Evolutionary conservation across 139 green algal species (phyloP).

Genomic region (Bryopsis sp.): DNA sequence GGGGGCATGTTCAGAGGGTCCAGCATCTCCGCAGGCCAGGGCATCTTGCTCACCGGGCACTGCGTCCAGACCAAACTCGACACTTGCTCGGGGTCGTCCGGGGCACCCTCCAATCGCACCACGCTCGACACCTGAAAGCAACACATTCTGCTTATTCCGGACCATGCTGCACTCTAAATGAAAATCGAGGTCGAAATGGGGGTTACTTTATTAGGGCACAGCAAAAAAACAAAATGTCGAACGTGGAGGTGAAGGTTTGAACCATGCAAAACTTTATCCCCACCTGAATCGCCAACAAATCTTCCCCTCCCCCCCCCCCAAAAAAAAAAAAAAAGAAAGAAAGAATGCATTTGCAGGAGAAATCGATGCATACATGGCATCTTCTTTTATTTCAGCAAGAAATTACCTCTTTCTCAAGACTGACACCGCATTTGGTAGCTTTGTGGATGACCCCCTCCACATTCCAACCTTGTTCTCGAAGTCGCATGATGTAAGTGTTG

Average conservation of each 20-base stretch:
- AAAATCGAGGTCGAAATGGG: no score
- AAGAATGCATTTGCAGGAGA: no score
- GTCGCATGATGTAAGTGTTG: slow-evolving; percentile 54
- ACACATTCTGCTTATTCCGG: no score
- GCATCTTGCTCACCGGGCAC: slow-evolving; percentile 22
- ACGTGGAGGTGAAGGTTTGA: no score
- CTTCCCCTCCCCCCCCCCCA: no score
- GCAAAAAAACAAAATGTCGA: no score
- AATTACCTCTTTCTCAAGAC: not conserved
- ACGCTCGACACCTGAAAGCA: slow-evolving; percentile 5
- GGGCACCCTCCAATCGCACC: slow-evolving; percentile 2
- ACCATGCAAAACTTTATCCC: no score
- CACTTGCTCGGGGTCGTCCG: slow-evolving; percentile 33
- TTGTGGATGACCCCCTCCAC: slow-evolving; percentile 38
- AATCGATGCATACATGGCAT: no score
- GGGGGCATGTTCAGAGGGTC: slow-evolving; percentile 34
- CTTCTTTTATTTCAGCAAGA: not conserved
- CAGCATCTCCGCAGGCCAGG: slow-evolving; percentile 54
- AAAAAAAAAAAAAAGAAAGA: no score
- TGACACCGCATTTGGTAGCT: slow-evolving; percentile 11
- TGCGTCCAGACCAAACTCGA: slow-evolving; percentile 39
- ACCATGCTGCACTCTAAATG: no score
- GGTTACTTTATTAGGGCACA: no score
- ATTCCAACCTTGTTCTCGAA: slow-evolving; percentile 72
- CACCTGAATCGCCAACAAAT: not conserved